phyloP scores from a whole-genome alignment of 208 protist species.

The Leishmania turanica region DNA sequence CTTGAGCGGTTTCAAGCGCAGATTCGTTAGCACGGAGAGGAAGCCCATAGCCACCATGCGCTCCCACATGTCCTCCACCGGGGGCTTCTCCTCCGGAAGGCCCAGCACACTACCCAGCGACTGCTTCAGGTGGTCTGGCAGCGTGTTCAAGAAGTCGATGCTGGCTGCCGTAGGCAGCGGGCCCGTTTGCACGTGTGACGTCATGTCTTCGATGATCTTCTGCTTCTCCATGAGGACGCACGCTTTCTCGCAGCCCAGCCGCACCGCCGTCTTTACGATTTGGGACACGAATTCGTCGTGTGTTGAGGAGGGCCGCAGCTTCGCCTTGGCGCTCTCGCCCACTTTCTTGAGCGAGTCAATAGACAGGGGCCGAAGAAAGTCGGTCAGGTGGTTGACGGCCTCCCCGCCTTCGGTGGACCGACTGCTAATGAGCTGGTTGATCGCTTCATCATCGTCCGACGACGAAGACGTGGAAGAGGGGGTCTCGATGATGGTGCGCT shows the following conservation, averaged over 20 bases:
- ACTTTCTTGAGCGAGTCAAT: slow-evolving; percentile 92
- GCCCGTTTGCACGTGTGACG: slow-evolving; percentile 74
- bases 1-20: slow-evolving; percentile 88
- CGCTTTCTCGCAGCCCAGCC: slow-evolving; percentile 87
- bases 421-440: slow-evolving; percentile 30
- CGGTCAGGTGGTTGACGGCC: slow-evolving; percentile 77
- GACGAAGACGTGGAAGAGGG: slow-evolving; percentile 69
- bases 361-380: slow-evolving; percentile 82
- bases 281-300: slow-evolving; percentile 84
- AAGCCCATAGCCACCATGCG: slow-evolving; percentile 92
- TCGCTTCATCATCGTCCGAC: slow-evolving; percentile 62
- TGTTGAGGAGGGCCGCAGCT: slow-evolving; percentile 70
- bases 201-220: slow-evolving; percentile 90
- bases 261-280: slow-evolving; percentile 86
- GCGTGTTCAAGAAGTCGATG: slow-evolving; percentile 86
- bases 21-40: slow-evolving; percentile 85
- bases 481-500: slow-evolving; percentile 69
- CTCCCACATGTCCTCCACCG: slow-evolving; percentile 90
- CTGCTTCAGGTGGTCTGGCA: slow-evolving; percentile 79
- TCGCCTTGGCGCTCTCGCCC: slow-evolving; percentile 89
- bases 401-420: slow-evolving; percentile 60
- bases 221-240: slow-evolving; percentile 90
- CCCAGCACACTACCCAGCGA: slow-evolving; percentile 74
- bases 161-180: slow-evolving; percentile 75
- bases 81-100: slow-evolving; percentile 75